These are phyloP conservation scores for Prunus mume DNA, from an alignment of 306 rosid species.

Conservation along the genomic window DNA sequence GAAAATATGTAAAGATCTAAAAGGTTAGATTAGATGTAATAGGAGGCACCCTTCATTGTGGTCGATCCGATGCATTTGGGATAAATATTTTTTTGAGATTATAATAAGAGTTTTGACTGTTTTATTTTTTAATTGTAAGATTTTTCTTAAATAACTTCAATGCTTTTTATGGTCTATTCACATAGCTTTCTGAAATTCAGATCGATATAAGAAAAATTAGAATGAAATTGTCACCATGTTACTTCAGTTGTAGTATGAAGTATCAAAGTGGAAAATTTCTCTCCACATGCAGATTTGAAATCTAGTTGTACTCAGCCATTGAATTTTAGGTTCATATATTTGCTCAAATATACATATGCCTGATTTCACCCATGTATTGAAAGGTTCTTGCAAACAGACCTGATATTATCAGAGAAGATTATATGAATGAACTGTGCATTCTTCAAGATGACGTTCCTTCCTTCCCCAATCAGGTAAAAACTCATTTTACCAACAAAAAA, in stretches of 20 bases:
- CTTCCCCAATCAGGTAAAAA: conserved; percentile 81
- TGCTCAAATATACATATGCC: neutral
- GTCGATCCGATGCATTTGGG: neutral
- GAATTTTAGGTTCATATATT: neutral
- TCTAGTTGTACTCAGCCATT: neutral
- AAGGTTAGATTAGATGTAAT: neutral
- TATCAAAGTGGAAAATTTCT: neutral
- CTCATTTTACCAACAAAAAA: conserved; percentile 3
- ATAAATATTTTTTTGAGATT: neutral
- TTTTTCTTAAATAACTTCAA: neutral
- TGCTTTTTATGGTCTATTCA: neutral
- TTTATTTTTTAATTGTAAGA: neutral
- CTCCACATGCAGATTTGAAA: neutral
- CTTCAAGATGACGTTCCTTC: conserved; percentile 99
- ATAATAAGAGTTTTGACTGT: neutral
- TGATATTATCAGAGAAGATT: conserved; percentile 97
- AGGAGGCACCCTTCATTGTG: neutral
- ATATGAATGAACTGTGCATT: conserved; percentile 98
- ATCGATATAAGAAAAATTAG: neutral
- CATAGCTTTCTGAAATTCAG: neutral
- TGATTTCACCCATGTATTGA: conserved; percentile 30
- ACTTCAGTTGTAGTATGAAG: neutral
- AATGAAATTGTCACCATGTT: neutral
- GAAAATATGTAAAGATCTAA: neutral
- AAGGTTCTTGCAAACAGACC: conserved; percentile 99